Conservation (phyloP, 2,329 filamentous ascomycete genomes). For the Phyllosticta capitalensis region DNA sequence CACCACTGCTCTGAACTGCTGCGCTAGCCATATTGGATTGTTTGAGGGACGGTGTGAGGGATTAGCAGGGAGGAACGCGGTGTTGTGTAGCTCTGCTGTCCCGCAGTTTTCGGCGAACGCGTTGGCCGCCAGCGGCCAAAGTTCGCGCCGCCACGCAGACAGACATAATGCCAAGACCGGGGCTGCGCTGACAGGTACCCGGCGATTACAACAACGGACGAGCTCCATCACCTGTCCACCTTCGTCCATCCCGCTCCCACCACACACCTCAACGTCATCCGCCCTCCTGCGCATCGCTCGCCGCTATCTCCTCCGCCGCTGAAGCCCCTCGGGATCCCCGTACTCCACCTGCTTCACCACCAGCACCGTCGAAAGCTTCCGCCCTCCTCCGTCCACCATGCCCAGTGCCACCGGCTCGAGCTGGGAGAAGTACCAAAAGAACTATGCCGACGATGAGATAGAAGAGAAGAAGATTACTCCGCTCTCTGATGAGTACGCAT, state of each 20-base stretch:
- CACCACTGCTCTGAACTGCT: conserved; percentile 12
- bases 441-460: conserved; percentile 89
- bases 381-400: conserved; percentile 43
- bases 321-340: not conserved
- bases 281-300: not conserved
- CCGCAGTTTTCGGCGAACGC: conserved; percentile 8
- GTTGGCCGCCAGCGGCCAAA: conserved; percentile 7
- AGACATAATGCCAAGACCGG: not conserved
- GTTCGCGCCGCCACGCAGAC: conserved; percentile 8
- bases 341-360: conserved; percentile 3
- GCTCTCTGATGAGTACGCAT: conserved; percentile 79
- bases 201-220: conserved; percentile 5
- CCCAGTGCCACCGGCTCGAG: conserved; percentile 85
- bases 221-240: not conserved
- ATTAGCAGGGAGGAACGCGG: conserved; percentile 10
- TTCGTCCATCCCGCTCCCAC: not conserved
- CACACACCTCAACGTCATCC: conserved; percentile 2
- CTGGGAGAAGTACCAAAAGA: conserved; percentile 99
- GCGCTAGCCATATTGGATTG: conserved; percentile 39
- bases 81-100: conserved; percentile 9
- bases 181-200: conserved; percentile 1
- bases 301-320: not conserved
- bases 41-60: conserved; percentile 6
- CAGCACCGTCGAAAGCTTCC: not conserved
- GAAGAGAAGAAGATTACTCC: conserved; percentile 99